Evolutionary conservation across 345 rosid genomes (phyloP), one percentile per base, ranked within the genome.

Genomic region (Dovyalis caffra): DNA sequence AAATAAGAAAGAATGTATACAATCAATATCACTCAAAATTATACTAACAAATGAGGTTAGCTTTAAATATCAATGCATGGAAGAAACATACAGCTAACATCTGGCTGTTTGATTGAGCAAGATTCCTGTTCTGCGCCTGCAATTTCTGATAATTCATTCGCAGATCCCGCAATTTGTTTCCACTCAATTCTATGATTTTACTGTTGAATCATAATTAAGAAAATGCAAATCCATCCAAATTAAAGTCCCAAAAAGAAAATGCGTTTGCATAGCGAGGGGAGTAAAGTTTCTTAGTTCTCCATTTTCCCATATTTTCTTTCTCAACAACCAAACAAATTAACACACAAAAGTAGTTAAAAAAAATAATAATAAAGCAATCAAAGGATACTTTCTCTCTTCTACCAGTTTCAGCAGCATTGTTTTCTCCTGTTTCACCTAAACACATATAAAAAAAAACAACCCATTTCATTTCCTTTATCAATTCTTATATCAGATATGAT

Each of bases 351-450:
- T 28, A 56, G 9, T 16, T 5, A 66, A 62, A 33, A 20, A 25
- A 64, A 45, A 56, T 1, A 35, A 25, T 3, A 8, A 60, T 1
- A 60, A 25, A 71, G 20, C 40, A 73, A 81, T 28, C 9, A 45
- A 86, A 87, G 88, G 94, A 94, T 90, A 90, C 93, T 94, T 85
- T 76, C 87, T 88, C 71, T 91, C 90, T 64, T 87, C 92, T 47
- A 89, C 66, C 70, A 92, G 85, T 76, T 89, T 88, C 86, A 85
- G 71, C 83, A 94, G 71, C 47, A 83, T 64, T 76, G 71, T 37
- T 28, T 87, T 94, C 74, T 94, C 98, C 97, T 90, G 87, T 37
- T 82, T 67, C 75, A 74, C 25, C 29, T 38, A 58, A n/a, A 69
- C 6, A 18, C 5, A 64, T 15, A 76, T 25, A 45, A 78, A 9